phyloP scores from a whole-genome alignment of 345 rosid species.

The Gossypium herbaceum region DNA sequence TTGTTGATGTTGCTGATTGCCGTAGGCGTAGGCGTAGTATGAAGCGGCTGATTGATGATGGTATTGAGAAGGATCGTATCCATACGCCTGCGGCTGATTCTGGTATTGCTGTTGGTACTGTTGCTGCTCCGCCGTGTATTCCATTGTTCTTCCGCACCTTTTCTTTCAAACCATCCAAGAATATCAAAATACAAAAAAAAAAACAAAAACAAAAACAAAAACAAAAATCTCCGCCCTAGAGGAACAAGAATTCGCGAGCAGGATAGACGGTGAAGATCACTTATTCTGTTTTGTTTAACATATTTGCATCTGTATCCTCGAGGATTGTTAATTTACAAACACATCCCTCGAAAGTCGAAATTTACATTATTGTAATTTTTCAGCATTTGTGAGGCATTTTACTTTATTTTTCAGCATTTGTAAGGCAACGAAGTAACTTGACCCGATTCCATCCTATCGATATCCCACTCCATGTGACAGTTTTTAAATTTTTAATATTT shows the following conservation, averaged over 20 bases:
- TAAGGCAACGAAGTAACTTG: too few species aligned
- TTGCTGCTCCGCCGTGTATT: constrained; percentile 17
- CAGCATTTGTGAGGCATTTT: too few species aligned
- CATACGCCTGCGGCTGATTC: constrained; percentile 15
- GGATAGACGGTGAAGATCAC: background rate
- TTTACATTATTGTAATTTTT: background rate
- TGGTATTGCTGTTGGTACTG: constrained; percentile 22
- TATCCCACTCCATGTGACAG: too few species aligned
- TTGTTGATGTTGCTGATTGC: constrained; percentile 12
- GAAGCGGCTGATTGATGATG: constrained; percentile 16
- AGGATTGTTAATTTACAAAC: background rate
- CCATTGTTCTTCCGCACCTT: constrained; percentile 8
- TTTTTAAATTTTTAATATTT: too few species aligned
- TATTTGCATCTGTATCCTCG: background rate
- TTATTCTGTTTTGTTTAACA: too few species aligned
- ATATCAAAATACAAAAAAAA: background rate
- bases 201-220: background rate
- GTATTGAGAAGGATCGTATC: constrained; percentile 19
- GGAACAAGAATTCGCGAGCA: background rate
- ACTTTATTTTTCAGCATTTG: too few species aligned
- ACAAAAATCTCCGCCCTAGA: background rate
- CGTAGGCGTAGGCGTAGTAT: constrained; percentile 19
- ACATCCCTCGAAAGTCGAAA: background rate
- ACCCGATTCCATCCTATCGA: too few species aligned
- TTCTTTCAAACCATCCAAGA: background rate